These are phyloP conservation scores for Craspedostauros australis DNA, from an alignment of 108 stramenopile genomes.

Conservation along the genomic window DNA sequence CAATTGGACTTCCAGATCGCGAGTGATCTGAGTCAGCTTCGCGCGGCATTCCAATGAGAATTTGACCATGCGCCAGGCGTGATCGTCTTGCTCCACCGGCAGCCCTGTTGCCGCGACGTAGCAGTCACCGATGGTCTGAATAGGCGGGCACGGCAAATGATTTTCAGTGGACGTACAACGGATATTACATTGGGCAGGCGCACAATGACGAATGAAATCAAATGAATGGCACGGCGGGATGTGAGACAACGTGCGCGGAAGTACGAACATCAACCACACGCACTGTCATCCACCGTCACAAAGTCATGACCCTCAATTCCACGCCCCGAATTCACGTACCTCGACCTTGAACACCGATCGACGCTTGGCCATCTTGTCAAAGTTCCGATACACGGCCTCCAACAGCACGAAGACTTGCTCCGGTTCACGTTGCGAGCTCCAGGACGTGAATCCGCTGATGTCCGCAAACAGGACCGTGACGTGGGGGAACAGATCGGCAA, in stretches of 20 bases:
- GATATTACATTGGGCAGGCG: too few relatives aligned
- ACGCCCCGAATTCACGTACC: neutral
- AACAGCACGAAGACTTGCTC: neutral
- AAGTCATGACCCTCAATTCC: too few relatives aligned
- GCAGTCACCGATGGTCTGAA: conserved; percentile 20
- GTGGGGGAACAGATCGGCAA: too few relatives aligned
- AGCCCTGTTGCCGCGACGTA: conserved; percentile 19
- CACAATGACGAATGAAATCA: too few relatives aligned
- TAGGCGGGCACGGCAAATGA: too few relatives aligned
- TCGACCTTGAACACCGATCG: neutral
- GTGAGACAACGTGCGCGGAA: too few relatives aligned
- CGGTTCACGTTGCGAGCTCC: neutral
- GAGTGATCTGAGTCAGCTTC: conserved; percentile 9
- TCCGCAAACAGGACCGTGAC: too few relatives aligned
- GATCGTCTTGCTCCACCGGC: conserved; percentile 16
- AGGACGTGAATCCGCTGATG: neutral
- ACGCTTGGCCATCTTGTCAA: neutral
- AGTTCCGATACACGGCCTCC: neutral
- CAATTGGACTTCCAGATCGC: conserved; percentile 4
- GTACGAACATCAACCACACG: too few relatives aligned
- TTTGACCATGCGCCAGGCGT: conserved; percentile 14
- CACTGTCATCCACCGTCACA: too few relatives aligned
- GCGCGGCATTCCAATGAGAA: conserved; percentile 18
- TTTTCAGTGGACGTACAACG: too few relatives aligned
- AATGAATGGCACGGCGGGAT: too few relatives aligned